Percentiles rank a stretch among this genome's conserved stretches.
These are phyloP conservation scores for Trichoderma asperelloides DNA, from an alignment of 495 filamentous ascomycete genomes.

Conservation along the genomic window DNA sequence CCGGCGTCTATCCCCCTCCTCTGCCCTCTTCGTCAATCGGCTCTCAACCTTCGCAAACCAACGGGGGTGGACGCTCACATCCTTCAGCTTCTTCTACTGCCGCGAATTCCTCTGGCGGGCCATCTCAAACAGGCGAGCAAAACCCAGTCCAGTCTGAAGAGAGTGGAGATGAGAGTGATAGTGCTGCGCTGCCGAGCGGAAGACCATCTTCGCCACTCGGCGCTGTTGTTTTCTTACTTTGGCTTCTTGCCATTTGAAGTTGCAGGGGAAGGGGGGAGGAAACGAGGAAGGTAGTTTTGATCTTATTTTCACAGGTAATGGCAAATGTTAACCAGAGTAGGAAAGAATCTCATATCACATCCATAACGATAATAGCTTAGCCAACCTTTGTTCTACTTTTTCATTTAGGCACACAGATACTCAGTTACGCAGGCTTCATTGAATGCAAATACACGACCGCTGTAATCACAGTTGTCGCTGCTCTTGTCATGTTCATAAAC, in stretches of 20 bases:
- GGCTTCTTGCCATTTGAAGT: neutral
- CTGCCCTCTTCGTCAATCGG: neutral
- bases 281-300: neutral
- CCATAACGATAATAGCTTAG: neutral
- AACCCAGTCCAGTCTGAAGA: neutral
- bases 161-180: neutral
- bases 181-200: neutral
- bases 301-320: neutral
- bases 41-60: neutral
- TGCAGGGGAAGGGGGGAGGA: neutral
- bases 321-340: neutral
- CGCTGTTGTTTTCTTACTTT: neutral
- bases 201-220: neutral
- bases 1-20: neutral
- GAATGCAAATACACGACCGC: neutral
- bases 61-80: neutral
- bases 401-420: no score
- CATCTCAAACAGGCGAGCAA: neutral
- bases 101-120: neutral
- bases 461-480: neutral
- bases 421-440: neutral
- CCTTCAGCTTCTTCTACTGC: neutral
- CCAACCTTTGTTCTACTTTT: neutral
- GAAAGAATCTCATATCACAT: neutral
- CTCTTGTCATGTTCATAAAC: neutral